phyloP scores from a whole-genome alignment of 2,329 filamentous ascomycete species.

The Zarea fungicola region DNA sequence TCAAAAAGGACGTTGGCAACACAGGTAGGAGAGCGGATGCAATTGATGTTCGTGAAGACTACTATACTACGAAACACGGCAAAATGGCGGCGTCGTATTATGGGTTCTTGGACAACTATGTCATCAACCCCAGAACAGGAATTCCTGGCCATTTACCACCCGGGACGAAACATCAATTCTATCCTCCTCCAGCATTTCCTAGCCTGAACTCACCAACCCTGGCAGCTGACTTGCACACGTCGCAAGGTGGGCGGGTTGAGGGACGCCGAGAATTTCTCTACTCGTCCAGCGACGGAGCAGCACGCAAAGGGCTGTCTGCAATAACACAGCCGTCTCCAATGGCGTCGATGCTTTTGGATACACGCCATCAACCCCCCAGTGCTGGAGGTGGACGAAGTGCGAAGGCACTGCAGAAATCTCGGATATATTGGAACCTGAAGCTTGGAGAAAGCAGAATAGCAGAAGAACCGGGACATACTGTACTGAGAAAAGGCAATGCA shows the following conservation, averaged over 20 bases:
- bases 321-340: slow-evolving; percentile 58
- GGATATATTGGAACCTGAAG: slow-evolving; percentile 40
- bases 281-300: background rate
- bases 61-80: slow-evolving; percentile 90
- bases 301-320: slow-evolving; percentile 21
- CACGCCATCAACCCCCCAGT: slow-evolving; percentile 64
- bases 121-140: slow-evolving; percentile 65
- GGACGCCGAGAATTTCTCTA: background rate
- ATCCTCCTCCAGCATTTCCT: slow-evolving; percentile 71
- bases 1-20: slow-evolving; percentile 69
- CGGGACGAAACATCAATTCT: slow-evolving; percentile 52
- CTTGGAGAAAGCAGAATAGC: slow-evolving; percentile 47
- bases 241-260: slow-evolving; percentile 37
- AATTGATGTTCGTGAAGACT: slow-evolving; percentile 77
- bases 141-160: slow-evolving; percentile 56
- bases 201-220: slow-evolving; percentile 60
- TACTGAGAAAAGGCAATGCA: slow-evolving; percentile 40
- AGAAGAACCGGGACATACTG: slow-evolving; percentile 50
- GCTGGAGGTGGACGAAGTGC: slow-evolving; percentile 39
- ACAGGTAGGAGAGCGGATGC: slow-evolving; percentile 33
- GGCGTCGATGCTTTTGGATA: slow-evolving; percentile 68
- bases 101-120: slow-evolving; percentile 90
- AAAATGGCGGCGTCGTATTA: slow-evolving; percentile 99
- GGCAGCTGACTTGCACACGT: slow-evolving; percentile 50
- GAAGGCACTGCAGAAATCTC: slow-evolving; percentile 43